Conservation (phyloP, 805 yeast species). For the Metschnikowia kofuensis region DNA sequence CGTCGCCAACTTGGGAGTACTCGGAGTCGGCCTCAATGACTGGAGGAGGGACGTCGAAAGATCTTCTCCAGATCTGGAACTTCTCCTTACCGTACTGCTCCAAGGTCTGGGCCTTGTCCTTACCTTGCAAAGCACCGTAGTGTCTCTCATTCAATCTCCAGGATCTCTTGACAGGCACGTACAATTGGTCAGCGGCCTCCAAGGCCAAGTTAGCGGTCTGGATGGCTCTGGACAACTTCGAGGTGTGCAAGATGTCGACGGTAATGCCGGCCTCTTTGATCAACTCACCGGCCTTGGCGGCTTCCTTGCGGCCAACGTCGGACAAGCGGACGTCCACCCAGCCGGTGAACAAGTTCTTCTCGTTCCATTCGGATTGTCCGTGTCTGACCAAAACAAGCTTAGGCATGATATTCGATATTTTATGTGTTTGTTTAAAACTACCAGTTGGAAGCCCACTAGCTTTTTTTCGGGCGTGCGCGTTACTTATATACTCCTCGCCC, state of each 20-base stretch:
- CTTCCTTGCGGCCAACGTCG: constrained; percentile 84
- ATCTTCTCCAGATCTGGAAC: constrained; percentile 97
- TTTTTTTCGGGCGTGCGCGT: constrained; percentile 5
- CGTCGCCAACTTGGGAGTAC: constrained; percentile 83
- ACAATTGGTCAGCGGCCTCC: constrained; percentile 82
- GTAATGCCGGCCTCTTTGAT: constrained; percentile 79
- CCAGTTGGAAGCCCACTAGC: not conserved
- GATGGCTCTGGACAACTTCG: constrained; percentile 89
- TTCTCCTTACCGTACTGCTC: constrained; percentile 85
- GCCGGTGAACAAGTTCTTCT: constrained; percentile 96
- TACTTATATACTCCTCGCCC: constrained; percentile 10
- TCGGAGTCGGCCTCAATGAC: constrained; percentile 70
- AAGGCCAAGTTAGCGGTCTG: constrained; percentile 96
- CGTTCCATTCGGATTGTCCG: constrained; percentile 99
- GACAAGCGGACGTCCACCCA: constrained; percentile 95
- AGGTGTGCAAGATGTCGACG: constrained; percentile 89
- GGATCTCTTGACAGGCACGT: constrained; percentile 87
- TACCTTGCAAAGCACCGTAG: constrained; percentile 98
- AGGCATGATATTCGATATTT: constrained; percentile 29
- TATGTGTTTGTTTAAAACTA: not conserved
- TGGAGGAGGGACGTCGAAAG: constrained; percentile 96
- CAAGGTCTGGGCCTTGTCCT: constrained; percentile 93
- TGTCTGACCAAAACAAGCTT: constrained; percentile 93
- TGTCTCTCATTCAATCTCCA: constrained; percentile 99
- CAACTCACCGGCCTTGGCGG: constrained; percentile 88